Base-by-base conservation (phyloP, 163 green algal genomes). In the Chloromonas sp. region DNA sequence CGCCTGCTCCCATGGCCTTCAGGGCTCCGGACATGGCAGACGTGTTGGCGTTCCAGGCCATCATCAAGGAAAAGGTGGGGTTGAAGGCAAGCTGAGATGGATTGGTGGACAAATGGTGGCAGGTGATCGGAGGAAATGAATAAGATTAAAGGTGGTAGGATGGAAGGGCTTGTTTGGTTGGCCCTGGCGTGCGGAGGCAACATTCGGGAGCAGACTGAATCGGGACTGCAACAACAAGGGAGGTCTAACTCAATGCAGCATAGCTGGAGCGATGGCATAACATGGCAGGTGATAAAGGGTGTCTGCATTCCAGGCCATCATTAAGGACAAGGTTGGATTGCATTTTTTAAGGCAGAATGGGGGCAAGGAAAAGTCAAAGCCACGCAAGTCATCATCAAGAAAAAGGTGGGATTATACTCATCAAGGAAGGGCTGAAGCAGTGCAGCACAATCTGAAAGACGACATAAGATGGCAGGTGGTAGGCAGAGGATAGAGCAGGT, bases 31-130 rank as follows among this genome's bases (percentile, higher is more conserved):
- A 15, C 0, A 59, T 86, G 14, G 90, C 87, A 15, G 61, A 79
- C 13, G 87, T 94, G 60, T 61, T 79, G 0, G 84, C 36, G 11
- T 98, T 99, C 89, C 89, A 94, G 61, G 13, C 60, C 1, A 83
- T 71, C 57, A 13, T 62, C 1, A 2, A 71, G 15, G 1, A 74
- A 8, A 60, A 15, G 14, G 70, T 82, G n/a, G 11, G 83, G 36
- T 36, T 36, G 36, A 36, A 36, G 36, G 36, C 36, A 36, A 36
- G 36, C 36, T 36, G 36, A 36, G 66, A 8, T 76, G 66, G 8
- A 76, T 76, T 66, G 57, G 2, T 79, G 62, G 14, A 11, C 8
- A 15, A 59, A 57, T n/a, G 74, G 14, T n/a, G 11, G 8, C 79
- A 91, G 60, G 85, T 87, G 0, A 83, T 77, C 11, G 36, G 74